Evolutionary conservation across 345 rosid genomes (phyloP), one percentile per base, ranked within the genome.

Genomic region (Bruguiera gymnorhiza): DNA sequence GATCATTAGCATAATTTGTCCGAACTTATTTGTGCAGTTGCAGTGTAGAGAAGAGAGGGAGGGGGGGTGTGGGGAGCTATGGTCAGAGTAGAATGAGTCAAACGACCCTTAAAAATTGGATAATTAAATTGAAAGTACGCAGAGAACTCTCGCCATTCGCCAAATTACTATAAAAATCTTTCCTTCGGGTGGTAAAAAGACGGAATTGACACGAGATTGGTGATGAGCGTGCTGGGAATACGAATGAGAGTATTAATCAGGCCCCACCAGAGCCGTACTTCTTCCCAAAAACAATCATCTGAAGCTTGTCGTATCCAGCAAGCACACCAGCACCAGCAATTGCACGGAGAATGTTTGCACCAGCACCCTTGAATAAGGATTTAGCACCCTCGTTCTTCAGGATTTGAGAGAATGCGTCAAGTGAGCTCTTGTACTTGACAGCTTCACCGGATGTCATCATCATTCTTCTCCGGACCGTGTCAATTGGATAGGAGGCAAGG

Each of bases 381-480:
- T 76, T 77, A 6, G 67, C 66, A 4, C 80, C 80, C 55, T 77
- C 76, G 21, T 77, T 72, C 73, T 72, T 72, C 3, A 77, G 46
- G 34, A 72, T 77, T 24, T 77, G 80, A 39, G 66, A 13, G 67
- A 77, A 77, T n/a, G 73, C 76, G 29, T 77, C 76, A 0, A 67
- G 8, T n/a, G 80, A 77, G 70, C 70, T 59, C 70, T 72, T 77
- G 66, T 77, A 77, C 76, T 77, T 77, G 21, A 77, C 76, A 32
- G 76, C 76, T 68, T 77, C 76, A 5, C 80, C 80, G 1, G 80
- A 77, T 36, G 80, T 77, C 80, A 77, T 75, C 79, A 75, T 75
- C 75, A 75, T 75, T 70, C 79, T 70, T 53, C 75, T 70, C 1
- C 79, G 67, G 29, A 75, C 71, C 0, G 79, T 75, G 71, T 75